Evolutionary conservation across 257 asterid species (phyloP), one percentile per base, ranked within the genome.

Genomic region (Vinca minor): DNA sequence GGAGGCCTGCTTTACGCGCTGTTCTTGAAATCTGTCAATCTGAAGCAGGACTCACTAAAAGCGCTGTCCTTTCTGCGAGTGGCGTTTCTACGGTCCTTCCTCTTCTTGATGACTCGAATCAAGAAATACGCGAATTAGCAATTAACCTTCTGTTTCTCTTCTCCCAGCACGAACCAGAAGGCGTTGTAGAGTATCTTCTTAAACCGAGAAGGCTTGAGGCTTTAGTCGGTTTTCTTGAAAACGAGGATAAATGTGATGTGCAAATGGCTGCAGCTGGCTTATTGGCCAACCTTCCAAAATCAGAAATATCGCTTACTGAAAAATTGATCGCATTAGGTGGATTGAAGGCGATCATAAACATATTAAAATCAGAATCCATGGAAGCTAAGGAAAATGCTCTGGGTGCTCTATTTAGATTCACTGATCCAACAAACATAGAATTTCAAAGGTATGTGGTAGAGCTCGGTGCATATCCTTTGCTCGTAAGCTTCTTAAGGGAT

Each of bases 251-350:
- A 63, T 65, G 78, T n/a, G 80, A 82, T 11, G 78, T 82, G 21
- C 91, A 82, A 66, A 76, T 72, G 83, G 85, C 91, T 11, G 86
- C 91, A 62, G 91, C 88, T 17, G 86, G 91, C 42, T 66, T 85
- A 52, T 58, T 85, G 29, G 88, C 88, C 31, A 85, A 85, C 69
- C 83, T 85, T 39, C 88, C 88, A 8, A 82, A 85, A 67, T 82
- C 88, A 0, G 85, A 80, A 59, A 78, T 72, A 5, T 82, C 74
- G 14, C 54, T 85, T n/a, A 72, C 88, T 2, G 77, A 76, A 69
- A 78, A 74, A 50, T 23, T 82, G 45, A 85, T 84, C 21, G 85
- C 80, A 56, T 73, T 82, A 58, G 86, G 86, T 39, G 88, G 91
- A 64, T 74, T 82, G 21, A 78, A 78, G 34, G 86, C 86, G 1